Conservation (phyloP, 306 rosid genomes). For the Fagus crenata region DNA sequence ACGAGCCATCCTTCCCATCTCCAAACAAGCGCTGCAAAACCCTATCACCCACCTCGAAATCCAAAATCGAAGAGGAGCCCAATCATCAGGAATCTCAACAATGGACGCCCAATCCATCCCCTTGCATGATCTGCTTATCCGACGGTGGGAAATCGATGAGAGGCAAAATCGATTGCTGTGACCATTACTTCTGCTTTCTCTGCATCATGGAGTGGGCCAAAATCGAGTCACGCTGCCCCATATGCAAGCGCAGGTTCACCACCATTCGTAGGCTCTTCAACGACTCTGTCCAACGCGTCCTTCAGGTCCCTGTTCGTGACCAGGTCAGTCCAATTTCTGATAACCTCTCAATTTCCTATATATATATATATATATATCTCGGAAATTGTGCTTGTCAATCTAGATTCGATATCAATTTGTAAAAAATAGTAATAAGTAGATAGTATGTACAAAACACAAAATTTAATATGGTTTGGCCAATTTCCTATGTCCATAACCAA, state of each 20-base stretch:
- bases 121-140: constrained; percentile 63
- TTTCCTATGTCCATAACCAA: no score
- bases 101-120: constrained; percentile 9
- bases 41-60: constrained; percentile 4
- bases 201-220: constrained; percentile 88
- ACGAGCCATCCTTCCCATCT: constrained; percentile 1
- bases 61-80: background rate
- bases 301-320: constrained; percentile 61
- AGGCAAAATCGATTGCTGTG: constrained; percentile 76
- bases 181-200: constrained; percentile 68
- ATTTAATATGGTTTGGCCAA: no score
- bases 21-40: constrained; percentile 49
- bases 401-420: no score
- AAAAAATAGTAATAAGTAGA: no score
- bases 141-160: constrained; percentile 47
- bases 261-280: constrained; percentile 51
- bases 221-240: constrained; percentile 78
- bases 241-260: constrained; percentile 72
- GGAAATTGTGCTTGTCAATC: no score
- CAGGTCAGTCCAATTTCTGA: constrained; percentile 42
- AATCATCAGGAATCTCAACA: background rate
- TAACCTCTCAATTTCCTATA: no score
- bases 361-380: no score
- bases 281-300: constrained; percentile 40
- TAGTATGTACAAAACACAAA: no score